Conservation (phyloP, 768 basidiomycete genomes). For the Trametes cinnabarina region DNA sequence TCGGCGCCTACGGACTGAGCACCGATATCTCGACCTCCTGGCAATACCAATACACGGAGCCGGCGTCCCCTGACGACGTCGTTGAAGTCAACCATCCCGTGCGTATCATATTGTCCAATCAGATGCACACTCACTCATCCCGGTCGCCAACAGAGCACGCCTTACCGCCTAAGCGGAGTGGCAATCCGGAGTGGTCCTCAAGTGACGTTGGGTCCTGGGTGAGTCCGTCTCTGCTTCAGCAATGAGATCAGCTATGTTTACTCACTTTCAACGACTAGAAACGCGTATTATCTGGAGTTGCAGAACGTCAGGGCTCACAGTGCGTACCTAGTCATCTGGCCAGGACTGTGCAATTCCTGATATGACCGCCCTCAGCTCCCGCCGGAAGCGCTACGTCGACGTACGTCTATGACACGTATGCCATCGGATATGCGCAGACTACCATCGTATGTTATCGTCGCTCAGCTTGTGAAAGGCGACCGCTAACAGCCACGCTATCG, state of each 20-base stretch:
- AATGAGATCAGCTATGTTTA: not conserved
- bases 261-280: not conserved
- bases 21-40: not conserved
- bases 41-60: slow-evolving; percentile 17
- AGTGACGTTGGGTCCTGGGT: slow-evolving; percentile 21
- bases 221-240: not conserved
- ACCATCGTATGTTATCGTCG: slow-evolving; percentile 19
- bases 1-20: slow-evolving; percentile 16
- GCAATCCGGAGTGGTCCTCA: slow-evolving; percentile 17
- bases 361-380: slow-evolving; percentile 5
- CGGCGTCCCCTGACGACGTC: not conserved
- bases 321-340: slow-evolving; percentile 6
- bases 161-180: slow-evolving; percentile 14
- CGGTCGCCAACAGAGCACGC: not conserved
- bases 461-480: no score
- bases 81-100: slow-evolving; percentile 18
- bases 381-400: slow-evolving; percentile 11
- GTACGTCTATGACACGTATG: slow-evolving; percentile 21
- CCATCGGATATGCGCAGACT: slow-evolving; percentile 23
- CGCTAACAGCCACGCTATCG: no score
- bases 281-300: slow-evolving; percentile 11
- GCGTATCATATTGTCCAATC: not conserved
- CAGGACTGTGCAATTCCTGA: no score
- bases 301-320: slow-evolving; percentile 18
- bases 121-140: not conserved